Evolutionary conservation across 192 early-diverging fungal genomes (phyloP), one percentile per base, ranked within the genome.

Genomic region (Entophlyctis helioformis): DNA sequence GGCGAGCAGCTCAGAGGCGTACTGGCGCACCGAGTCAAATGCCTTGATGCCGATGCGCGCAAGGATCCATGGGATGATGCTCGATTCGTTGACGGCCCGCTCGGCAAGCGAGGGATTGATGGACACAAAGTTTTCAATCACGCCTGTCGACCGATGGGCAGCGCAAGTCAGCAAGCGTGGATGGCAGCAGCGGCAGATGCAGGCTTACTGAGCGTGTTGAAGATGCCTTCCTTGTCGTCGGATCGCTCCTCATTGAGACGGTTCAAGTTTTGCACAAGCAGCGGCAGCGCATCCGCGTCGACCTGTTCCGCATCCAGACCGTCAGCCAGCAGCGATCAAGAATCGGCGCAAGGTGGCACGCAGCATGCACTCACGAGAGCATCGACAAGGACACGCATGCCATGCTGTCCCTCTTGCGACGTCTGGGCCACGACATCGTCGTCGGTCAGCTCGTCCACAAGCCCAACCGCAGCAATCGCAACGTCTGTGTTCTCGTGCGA

Each of bases 401-500:
- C 78, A 52, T 42, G 77, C 48, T 48, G 83, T 47, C 53, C 50
- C n/a, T 86, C 67, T 41, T 76, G 77, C 12, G 51, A 38, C 19
- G 56, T 69, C 18, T 65, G 58, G 7, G 44, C 59, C 18, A 80
- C 71, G 5, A 85, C 71, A 46, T 96, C 90, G 51, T 95, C 91
- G 54, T 91, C 91, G 9, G 85, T 89, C 41, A 92, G 66, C 64
- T 96, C 92, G 48, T 82, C 86, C n/a, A 93, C 51, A 9, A 96
- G 54, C 52, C 87, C 83, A 32, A 96, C 71, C 0, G 85, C 78
- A 23, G 81, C 80, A 27, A 92, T 79, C 1, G 74, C 60, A 61
- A 98, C 93, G 56, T 98, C 95, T 15, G 81, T 84, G 63, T 98
- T 98, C 38, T 93, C 91, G 54, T 98, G 95, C 29, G 78, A 67